Conservation (phyloP, 2,329 filamentous ascomycete species). For the Colletotrichum sp. region DNA sequence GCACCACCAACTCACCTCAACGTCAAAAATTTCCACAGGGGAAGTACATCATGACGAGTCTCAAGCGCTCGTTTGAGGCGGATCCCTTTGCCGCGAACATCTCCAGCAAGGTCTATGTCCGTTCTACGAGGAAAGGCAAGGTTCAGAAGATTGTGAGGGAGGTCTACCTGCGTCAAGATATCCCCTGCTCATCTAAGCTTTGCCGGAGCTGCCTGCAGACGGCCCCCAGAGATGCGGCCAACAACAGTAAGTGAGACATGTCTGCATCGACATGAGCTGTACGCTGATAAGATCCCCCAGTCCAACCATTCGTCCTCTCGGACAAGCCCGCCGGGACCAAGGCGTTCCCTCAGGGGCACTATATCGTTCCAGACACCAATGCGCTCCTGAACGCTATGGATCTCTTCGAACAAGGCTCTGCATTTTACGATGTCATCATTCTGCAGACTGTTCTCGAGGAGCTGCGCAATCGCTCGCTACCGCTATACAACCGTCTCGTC, state of each 20-base stretch:
- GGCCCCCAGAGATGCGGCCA: conserved; percentile 80
- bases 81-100: conserved; percentile 72
- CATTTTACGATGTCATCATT: conserved; percentile 96
- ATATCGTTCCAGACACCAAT: conserved; percentile 95
- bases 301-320: conserved; percentile 84
- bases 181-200: conserved; percentile 92
- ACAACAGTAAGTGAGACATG: conserved; percentile 63
- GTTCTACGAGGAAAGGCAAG: conserved; percentile 94
- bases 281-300: conserved; percentile 45
- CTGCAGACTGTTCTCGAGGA: conserved; percentile 97
- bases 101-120: conserved; percentile 93
- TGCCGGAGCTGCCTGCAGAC: conserved; percentile 77
- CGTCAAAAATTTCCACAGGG: neutral
- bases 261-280: neutral
- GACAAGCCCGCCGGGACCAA: conserved; percentile 86
- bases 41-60: conserved; percentile 62
- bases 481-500: conserved; percentile 92
- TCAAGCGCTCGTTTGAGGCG: conserved; percentile 61
- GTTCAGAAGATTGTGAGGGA: conserved; percentile 99
- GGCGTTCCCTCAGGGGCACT: conserved; percentile 84
- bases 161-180: conserved; percentile 94
- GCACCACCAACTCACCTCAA: neutral
- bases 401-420: conserved; percentile 88
- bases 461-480: conserved; percentile 89
- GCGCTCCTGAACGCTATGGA: conserved; percentile 96